Evolutionary conservation across 345 rosid species (phyloP), one percentile per base, ranked within the genome.

Genomic region (Physaria fendleri): DNA sequence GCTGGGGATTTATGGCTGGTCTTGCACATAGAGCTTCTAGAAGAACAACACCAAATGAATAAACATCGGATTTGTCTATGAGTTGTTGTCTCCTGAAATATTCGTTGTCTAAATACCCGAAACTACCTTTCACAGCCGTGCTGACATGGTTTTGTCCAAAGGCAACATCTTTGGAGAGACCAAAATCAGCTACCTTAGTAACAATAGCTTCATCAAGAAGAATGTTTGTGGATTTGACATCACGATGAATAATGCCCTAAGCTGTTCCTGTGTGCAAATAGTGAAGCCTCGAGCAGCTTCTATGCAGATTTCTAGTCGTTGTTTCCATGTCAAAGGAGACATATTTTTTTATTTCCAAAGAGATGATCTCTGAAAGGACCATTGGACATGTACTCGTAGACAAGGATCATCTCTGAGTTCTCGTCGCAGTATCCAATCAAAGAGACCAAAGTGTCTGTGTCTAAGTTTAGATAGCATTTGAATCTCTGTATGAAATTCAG

Each of bases 381-480:
- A 49, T 86, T 80, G 0, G 82, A 80, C 95, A 86, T 86, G 80
- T 69, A 86, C 51, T 86, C 95, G 20, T 86, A 83, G 25, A 86
- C 95, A 38, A 86, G 77, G 53, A 83, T 86, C 95, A 86, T 86
- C 66, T 86, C 95, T 4, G 78, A 43, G 32, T 83, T 80, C 66
- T 86, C 90, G 2, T 86, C 90, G 2, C 95, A 86, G 38, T 81
- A 86, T 3, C 95, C 90, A 32, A 86, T 86, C 69, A 86, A 71
- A 5, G 95, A 86, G 45, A 86, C 95, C 42, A 86, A 86, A 72
- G 60, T 86, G 95, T 65, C 95, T 80, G 21, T 86, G 95, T 59
- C 95, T 83, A 0, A 86, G 82, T 76, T 86, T 86, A 18, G 95
- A 86, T 30, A 86, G 28, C 90, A 86, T 86, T 39, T 86, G 95